Evolutionary conservation across 2,329 filamentous ascomycete genomes (phyloP).

Genomic region (Cryphonectria parasitica): DNA sequence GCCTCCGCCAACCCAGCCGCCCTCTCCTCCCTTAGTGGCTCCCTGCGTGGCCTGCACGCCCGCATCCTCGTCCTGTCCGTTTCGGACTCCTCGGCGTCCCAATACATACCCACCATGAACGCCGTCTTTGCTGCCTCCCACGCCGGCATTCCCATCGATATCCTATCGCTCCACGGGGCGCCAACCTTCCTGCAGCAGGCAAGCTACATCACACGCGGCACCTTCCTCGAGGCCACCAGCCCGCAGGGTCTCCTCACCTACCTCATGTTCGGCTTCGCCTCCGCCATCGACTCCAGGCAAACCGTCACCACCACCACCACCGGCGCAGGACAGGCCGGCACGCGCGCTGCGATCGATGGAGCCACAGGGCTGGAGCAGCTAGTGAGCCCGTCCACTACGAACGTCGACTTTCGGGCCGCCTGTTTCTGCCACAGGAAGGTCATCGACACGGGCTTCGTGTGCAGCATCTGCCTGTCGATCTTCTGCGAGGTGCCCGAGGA

Average conservation of each 20-base stretch:
- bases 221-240: conserved; percentile 56
- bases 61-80: conserved; percentile 91
- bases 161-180: conserved; percentile 81
- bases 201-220: conserved; percentile 63
- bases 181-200: conserved; percentile 96
- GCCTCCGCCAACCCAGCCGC: conserved; percentile 41
- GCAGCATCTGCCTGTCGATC: conserved; percentile 93
- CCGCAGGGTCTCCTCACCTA: conserved; percentile 83
- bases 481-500: conserved; percentile 71
- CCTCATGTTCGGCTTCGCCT: conserved; percentile 83
- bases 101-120: conserved; percentile 99
- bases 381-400: conserved; percentile 78
- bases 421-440: conserved; percentile 95
- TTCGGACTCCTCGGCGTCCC: conserved; percentile 79
- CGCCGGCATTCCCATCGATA: conserved; percentile 86
- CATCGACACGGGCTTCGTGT: conserved; percentile 91
- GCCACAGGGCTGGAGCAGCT: conserved; percentile 53
- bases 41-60: conserved; percentile 63
- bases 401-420: conserved; percentile 95
- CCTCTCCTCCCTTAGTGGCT: conserved; percentile 37
- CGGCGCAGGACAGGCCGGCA: conserved; percentile 29
- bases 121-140: conserved; percentile 93
- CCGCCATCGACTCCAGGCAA: conserved; percentile 65
- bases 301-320: conserved; percentile 36
- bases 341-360: conserved; percentile 52